A percentile compares a stretch with the other conserved stretches of the same genome.
phyloP scores from a whole-genome alignment of 2,329 filamentous ascomycete genomes.

The Colletotrichum lupini region DNA sequence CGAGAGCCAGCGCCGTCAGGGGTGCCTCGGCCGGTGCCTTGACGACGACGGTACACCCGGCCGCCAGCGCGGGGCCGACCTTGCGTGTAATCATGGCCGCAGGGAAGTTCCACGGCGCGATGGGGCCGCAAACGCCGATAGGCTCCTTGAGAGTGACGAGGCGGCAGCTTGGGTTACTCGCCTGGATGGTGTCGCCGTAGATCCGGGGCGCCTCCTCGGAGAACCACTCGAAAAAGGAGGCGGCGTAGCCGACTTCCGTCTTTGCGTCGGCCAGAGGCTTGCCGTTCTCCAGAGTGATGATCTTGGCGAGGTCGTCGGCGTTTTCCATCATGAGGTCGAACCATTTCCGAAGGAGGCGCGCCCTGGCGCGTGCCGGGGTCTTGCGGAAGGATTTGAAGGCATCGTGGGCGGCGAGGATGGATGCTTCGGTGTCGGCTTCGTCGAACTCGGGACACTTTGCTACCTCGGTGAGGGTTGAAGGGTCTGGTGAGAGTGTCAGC shows the following conservation, averaged over 20 bases:
- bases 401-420: constrained; percentile 75
- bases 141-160: constrained; percentile 74
- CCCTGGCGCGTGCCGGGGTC: constrained; percentile 68
- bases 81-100: constrained; percentile 68
- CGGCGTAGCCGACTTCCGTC: constrained; percentile 67
- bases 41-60: constrained; percentile 72
- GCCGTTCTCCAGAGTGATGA: constrained; percentile 79
- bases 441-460: constrained; percentile 80
- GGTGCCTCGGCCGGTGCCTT: constrained; percentile 77
- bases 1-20: constrained; percentile 73
- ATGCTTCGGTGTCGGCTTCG: constrained; percentile 72
- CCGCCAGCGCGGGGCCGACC: constrained; percentile 76
- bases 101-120: constrained; percentile 83
- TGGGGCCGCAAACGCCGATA: constrained; percentile 79
- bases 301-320: constrained; percentile 71
- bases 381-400: constrained; percentile 72
- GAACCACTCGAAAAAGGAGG: constrained; percentile 73
- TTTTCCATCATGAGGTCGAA: constrained; percentile 75
- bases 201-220: constrained; percentile 70
- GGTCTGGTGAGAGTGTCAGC: constrained; percentile 61
- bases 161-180: constrained; percentile 69
- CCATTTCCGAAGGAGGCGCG: constrained; percentile 72
- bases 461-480: constrained; percentile 75
- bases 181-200: constrained; percentile 69
- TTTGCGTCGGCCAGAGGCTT: constrained; percentile 73